Base-by-base conservation (phyloP, 108 stramenopile species). In the Fragilaria radians region DNA sequence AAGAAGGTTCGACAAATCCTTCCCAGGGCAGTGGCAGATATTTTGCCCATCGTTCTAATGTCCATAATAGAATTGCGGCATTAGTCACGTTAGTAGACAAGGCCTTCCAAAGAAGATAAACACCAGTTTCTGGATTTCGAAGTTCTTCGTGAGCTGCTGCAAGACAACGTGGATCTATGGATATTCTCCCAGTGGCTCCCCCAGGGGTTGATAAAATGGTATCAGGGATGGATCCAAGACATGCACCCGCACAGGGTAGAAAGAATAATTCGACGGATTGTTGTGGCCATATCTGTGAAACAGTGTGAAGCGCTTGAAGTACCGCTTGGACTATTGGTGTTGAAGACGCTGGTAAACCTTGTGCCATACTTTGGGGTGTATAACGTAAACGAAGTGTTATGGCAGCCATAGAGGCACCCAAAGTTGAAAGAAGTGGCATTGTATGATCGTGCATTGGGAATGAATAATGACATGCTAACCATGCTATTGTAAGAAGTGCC, bases 111-210 rank as follows among this genome's bases (percentile, higher is more conserved):
- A 84, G 66, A 34, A 66, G 66, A 11, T 61, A 53, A 30, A 88
- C 71, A 24, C 84, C 89, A 18, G 73, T 73, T 1, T 62, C 54
- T 18, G 46, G 50, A 66, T 33, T 34, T 46, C 82, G 59, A 5
- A 91, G 68, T 61, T 92, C 91, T 30, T 54, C 53, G 4, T 70
- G 74, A 1, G 85, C 78, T 18, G 87, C 87, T 25, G 68, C 47
- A 25, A 86, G 60, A 51, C 78, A 92, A 52, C 73, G 60, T 4
- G 83, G 83, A 75, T 89, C 91, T 52, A 89, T 68, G 0, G 86
- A 88, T 7, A 86, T 67, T 45, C 73, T 65, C 0, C 74, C 67
- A 46, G 71, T 65, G 0, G 85, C 83, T 17, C 78, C 80, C 17
- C 83, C 83, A 1, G 79, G 77, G 7, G 70, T 65, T 25, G 76